Percentiles rank a stretch among this genome's conserved stretches.
Evolutionary conservation across 2,329 filamentous ascomycete genomes (phyloP).

Genomic region (Monascus ruber): DNA sequence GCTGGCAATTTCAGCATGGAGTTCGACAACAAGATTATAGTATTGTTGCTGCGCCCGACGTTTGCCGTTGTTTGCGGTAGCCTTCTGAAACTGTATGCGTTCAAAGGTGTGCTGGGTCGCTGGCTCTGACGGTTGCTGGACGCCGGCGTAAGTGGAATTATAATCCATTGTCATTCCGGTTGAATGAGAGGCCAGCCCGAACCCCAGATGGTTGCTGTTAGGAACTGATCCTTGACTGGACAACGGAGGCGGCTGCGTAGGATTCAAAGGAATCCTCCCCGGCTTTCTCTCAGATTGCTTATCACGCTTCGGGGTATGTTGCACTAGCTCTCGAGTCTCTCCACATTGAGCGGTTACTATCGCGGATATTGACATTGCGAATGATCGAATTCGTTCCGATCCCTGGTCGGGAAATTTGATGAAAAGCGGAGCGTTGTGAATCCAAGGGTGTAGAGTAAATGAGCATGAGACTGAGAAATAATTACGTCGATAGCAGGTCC

Average conservation of each 20-base stretch:
- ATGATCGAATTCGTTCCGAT: conserved; percentile 53
- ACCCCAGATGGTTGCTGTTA: conserved; percentile 14
- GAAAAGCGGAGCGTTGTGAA: conserved; percentile 43
- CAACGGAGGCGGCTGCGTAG: conserved; percentile 47
- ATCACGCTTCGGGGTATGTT: conserved; percentile 85
- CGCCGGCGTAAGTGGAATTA: conserved; percentile 16
- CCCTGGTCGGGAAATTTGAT: conserved; percentile 37
- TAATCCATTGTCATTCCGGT: conserved; percentile 24
- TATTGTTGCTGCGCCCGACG: conserved; percentile 82
- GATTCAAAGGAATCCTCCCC: conserved; percentile 54
- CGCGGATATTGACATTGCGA: conserved; percentile 76
- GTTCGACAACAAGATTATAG: conserved; percentile 80
- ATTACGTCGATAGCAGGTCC: conserved; percentile 87
- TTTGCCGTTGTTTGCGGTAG: conserved; percentile 89
- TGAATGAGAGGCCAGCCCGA: conserved; percentile 13
- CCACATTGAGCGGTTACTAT: conserved; percentile 64
- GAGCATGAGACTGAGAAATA: conserved; percentile 81
- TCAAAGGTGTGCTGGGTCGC: conserved; percentile 58
- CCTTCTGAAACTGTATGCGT: conserved; percentile 87
- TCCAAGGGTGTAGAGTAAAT: conserved; percentile 58
- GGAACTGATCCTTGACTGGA: conserved; percentile 15
- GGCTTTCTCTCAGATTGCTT: conserved; percentile 72
- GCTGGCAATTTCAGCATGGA: conserved; percentile 57
- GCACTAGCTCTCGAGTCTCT: conserved; percentile 72
- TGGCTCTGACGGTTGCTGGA: conserved; percentile 22